Conservation (phyloP, 1,284 basidiomycete species). For the Sutorius eximius region DNA sequence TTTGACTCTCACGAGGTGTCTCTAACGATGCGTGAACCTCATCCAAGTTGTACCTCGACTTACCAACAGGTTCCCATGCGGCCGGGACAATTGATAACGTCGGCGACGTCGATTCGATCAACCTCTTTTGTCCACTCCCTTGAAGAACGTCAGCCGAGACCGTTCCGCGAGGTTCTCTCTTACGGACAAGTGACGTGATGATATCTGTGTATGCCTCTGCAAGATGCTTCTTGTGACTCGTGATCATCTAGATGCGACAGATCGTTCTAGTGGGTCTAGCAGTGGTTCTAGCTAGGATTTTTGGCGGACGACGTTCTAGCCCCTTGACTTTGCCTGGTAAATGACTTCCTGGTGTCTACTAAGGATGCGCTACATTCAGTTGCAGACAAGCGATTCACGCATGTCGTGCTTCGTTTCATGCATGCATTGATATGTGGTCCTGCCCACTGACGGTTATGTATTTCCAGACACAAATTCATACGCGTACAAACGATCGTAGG, state of each 20-base stretch:
- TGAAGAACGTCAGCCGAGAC: neutral
- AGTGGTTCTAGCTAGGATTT: neutral
- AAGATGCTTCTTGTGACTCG: neutral
- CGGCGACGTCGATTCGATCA: neutral
- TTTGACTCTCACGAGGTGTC: neutral
- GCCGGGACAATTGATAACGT: neutral
- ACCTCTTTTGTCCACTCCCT: neutral
- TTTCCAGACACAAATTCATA: neutral
- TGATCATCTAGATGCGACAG: neutral
- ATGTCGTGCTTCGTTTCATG: neutral
- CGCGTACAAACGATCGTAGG: neutral
- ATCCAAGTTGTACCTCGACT: neutral
- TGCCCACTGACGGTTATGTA: neutral
- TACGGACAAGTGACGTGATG: neutral
- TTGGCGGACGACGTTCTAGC: neutral
- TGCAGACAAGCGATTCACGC: neutral
- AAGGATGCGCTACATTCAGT: neutral
- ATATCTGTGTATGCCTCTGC: neutral
- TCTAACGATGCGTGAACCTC: neutral
- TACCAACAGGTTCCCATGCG: neutral
- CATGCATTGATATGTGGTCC: neutral
- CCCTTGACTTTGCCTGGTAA: neutral
- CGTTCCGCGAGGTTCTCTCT: neutral
- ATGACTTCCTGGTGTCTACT: neutral
- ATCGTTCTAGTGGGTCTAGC: neutral